Evolutionary conservation across 805 yeast genomes (phyloP).

Genomic region (Ogataea dorogensis): DNA sequence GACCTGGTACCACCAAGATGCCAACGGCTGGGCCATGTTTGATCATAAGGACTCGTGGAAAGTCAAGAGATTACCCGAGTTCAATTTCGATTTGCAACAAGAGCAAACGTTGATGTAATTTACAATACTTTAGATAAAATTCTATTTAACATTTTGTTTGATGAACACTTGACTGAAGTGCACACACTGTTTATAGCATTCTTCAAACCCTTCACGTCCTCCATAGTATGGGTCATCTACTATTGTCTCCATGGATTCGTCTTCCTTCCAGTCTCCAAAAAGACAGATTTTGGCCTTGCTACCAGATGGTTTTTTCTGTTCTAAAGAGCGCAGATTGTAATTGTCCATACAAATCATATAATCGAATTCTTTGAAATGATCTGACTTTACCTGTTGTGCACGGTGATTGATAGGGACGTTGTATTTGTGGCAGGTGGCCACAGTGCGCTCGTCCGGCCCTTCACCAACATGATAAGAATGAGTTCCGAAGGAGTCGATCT

Average conservation of each 20-base stretch:
- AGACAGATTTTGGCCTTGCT: conserved; percentile 51
- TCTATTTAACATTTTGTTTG: conserved; percentile 39
- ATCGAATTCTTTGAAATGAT: conserved; percentile 58
- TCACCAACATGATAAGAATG: conserved; percentile 84
- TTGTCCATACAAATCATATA: conserved; percentile 73
- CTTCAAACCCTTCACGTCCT: conserved; percentile 78
- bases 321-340: conserved; percentile 50
- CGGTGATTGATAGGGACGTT: conserved; percentile 72
- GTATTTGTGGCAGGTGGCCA: conserved; percentile 62
- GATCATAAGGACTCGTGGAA: conserved; percentile 59
- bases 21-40: conserved; percentile 67
- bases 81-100: conserved; percentile 33
- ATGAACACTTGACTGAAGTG: conserved; percentile 77
- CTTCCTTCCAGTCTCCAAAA: conserved; percentile 81
- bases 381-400: conserved; percentile 63
- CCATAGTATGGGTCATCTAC: conserved; percentile 95
- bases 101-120: conserved; percentile 30
- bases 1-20: conserved; percentile 77
- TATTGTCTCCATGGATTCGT: conserved; percentile 46
- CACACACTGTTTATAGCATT: conserved; percentile 67
- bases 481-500: conserved; percentile 87
- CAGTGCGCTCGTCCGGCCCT: conserved; percentile 73
- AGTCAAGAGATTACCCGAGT: conserved; percentile 42
- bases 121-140: neutral
- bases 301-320: conserved; percentile 51